Percentiles rank a stretch among this genome's conserved stretches.
phyloP scores from a whole-genome alignment of 495 filamentous ascomycete species.

The Daldinia decipiens region DNA sequence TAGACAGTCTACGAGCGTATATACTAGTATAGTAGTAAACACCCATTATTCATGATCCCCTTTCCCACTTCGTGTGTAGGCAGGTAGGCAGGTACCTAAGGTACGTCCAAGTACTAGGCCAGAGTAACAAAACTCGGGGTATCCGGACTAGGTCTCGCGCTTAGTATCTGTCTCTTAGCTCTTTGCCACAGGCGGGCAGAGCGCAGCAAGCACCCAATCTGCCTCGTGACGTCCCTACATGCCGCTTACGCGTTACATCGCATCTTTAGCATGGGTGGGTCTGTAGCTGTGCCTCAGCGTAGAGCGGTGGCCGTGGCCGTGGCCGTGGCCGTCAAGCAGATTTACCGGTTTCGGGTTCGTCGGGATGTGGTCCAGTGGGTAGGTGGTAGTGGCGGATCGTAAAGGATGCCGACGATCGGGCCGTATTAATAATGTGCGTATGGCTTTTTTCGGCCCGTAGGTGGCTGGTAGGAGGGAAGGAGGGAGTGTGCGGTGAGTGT shows the following conservation, averaged over 20 bases:
- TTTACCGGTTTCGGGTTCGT: background rate
- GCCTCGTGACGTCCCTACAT: constrained; percentile 18
- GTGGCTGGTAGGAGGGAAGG: background rate
- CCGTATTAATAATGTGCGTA: background rate
- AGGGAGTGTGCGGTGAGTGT: background rate
- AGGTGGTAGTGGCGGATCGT: background rate
- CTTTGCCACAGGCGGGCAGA: background rate
- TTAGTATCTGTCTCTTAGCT: too few species aligned
- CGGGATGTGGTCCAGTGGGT: background rate
- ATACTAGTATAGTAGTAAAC: too few species aligned
- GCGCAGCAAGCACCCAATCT: background rate
- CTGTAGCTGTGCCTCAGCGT: background rate
- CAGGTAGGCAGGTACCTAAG: too few species aligned
- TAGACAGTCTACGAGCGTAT: background rate
- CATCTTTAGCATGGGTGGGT: constrained; percentile 12
- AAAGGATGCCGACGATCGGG: constrained; percentile 1
- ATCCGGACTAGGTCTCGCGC: too few species aligned
- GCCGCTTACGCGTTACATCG: constrained; percentile 37
- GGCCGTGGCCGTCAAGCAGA: background rate
- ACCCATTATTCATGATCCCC: too few species aligned
- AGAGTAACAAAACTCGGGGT: too few species aligned
- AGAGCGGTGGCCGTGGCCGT: background rate
- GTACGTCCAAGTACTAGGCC: too few species aligned
- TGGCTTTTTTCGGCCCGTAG: background rate
- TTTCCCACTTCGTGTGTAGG: too few species aligned